A percentile compares a stretch with the other conserved stretches of the same genome.
Evolutionary conservation across 1,139 yeast genomes (phyloP).

Genomic region (Hansenula sp.): DNA sequence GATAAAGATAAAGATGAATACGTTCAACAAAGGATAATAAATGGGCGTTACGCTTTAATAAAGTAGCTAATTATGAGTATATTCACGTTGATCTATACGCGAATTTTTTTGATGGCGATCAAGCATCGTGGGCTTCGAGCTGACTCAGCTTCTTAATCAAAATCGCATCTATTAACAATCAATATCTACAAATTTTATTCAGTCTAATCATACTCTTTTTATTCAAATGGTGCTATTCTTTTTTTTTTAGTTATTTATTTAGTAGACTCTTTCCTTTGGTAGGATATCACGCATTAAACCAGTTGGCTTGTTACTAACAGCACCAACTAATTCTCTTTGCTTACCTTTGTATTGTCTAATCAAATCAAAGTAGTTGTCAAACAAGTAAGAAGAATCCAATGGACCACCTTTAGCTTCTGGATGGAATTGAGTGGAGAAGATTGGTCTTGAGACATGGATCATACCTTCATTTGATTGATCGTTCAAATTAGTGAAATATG

Average conservation of each 20-base stretch:
- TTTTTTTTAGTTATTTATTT: constrained; percentile 2
- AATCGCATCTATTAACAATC: no score
- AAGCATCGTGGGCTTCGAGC: no score
- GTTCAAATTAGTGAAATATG: constrained; percentile 86
- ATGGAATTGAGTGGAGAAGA: constrained; percentile 95
- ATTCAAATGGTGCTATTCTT: no score
- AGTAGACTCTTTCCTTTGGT: constrained; percentile 75
- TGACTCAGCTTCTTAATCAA: no score
- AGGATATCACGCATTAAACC: constrained; percentile 72
- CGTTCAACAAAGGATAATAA: neutral
- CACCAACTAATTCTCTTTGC: constrained; percentile 38
- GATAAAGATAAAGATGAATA: neutral
- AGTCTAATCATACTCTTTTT: no score
- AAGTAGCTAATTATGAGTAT: no score
- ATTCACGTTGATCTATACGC: no score
- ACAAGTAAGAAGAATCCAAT: constrained; percentile 81
- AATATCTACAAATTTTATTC: no score
- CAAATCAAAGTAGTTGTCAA: constrained; percentile 80
- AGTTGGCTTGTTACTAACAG: constrained; percentile 44
- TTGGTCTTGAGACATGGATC: constrained; percentile 81
- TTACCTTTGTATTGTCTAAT: constrained; percentile 54
- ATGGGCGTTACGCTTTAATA: no score
- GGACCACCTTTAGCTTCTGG: constrained; percentile 99
- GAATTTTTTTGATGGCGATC: no score
- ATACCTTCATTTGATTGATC: constrained; percentile 97